phyloP scores from a whole-genome alignment of 371 early-diverging fungal genomes.

The Thermomucor indicae-seudaticae region DNA sequence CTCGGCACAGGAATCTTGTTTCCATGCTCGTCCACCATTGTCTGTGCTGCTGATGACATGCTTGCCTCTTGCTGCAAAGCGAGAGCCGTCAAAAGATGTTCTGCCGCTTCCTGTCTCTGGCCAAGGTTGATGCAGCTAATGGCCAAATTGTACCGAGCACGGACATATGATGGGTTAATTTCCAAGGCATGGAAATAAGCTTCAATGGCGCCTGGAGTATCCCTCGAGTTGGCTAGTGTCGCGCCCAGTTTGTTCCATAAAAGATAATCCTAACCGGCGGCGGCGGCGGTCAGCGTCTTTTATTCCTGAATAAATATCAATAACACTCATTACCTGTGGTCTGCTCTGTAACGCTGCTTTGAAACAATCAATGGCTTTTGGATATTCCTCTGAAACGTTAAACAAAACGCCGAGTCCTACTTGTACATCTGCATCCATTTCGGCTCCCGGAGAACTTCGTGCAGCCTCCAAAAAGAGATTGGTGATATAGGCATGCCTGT shows the following conservation, averaged over 20 bases:
- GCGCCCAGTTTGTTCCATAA: conserved; percentile 97
- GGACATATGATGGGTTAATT: conserved; percentile 90
- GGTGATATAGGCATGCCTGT: conserved; percentile 68
- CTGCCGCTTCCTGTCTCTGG: conserved; percentile 87
- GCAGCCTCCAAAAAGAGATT: conserved; percentile 79
- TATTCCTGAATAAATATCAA: not conserved
- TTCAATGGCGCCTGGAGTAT: conserved; percentile 77
- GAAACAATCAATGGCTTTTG: conserved; percentile 96
- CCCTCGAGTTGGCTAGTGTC: conserved; percentile 85
- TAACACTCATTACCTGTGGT: too few relatives aligned
- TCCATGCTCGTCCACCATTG: conserved; percentile 25
- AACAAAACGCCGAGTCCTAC: conserved; percentile 92
- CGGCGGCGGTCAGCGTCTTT: not conserved
- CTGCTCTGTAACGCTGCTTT: conserved; percentile 81
- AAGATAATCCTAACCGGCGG: conserved; percentile 79
- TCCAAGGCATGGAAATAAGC: conserved; percentile 91
- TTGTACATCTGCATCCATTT: conserved; percentile 89
- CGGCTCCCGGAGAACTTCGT: conserved; percentile 61
- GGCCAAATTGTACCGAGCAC: conserved; percentile 94
- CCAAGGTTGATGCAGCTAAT: conserved; percentile 90
- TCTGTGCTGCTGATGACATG: conserved; percentile 6
- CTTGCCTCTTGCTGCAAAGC: conserved; percentile 71
- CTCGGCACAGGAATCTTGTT: conserved; percentile 28
- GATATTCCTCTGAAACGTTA: conserved; percentile 84
- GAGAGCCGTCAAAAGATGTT: conserved; percentile 84